Evolutionary conservation across 495 filamentous ascomycete species (phyloP).

Genomic region (Penicillium ochrochloron): DNA sequence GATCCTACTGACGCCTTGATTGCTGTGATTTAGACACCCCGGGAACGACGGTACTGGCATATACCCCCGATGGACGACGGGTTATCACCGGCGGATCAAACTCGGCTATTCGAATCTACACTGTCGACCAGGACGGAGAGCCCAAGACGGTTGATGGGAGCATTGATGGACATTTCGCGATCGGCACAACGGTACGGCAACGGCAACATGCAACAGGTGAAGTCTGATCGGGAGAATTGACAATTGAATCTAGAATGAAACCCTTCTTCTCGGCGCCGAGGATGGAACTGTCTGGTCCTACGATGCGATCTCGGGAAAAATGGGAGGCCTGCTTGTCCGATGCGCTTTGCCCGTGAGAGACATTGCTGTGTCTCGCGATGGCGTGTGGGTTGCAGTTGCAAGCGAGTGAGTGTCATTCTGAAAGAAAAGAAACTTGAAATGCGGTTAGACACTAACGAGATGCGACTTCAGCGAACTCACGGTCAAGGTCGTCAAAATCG

Average conservation of each 20-base stretch:
- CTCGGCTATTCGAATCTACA: constrained; percentile 87
- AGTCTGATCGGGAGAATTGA: not conserved
- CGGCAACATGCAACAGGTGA: constrained; percentile 20
- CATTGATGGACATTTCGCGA: constrained; percentile 75
- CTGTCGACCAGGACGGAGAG: constrained; percentile 86
- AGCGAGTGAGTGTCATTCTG: constrained; percentile 68
- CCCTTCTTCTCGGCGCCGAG: constrained; percentile 86
- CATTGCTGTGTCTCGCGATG: constrained; percentile 80
- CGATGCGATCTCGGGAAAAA: constrained; percentile 71
- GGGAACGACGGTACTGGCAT: constrained; percentile 66
- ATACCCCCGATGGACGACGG: constrained; percentile 70
- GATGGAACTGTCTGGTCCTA: constrained; percentile 93
- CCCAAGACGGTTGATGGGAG: constrained; percentile 88
- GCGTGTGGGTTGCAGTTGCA: constrained; percentile 89
- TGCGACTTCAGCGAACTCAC: constrained; percentile 66
- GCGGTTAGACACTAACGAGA: constrained; percentile 16
- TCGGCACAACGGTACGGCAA: constrained; percentile 70
- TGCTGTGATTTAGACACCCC: constrained; percentile 59
- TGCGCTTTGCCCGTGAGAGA: constrained; percentile 84
- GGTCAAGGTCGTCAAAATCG: constrained; percentile 82
- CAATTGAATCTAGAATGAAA: constrained; percentile 58
- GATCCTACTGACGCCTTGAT: constrained; percentile 20
- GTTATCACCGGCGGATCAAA: constrained; percentile 88
- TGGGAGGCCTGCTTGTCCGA: constrained; percentile 80
- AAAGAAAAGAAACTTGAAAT: not conserved